Evolutionary conservation across 352 stramenopile species (phyloP).

Genomic region (Pilasporangium apinafurcum): DNA sequence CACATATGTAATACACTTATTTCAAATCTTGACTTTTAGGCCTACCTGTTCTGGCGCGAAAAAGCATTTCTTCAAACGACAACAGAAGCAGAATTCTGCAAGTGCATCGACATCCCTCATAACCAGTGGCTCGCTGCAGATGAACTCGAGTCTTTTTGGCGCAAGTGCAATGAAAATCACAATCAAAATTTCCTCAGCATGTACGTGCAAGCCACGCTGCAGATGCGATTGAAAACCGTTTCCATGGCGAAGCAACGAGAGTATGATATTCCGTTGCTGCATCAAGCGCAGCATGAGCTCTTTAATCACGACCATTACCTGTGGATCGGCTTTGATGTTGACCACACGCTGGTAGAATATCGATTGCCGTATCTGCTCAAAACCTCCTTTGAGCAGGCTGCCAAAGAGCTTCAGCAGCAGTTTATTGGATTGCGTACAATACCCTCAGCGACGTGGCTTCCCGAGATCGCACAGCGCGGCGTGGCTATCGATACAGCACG

Average conservation of each 20-base stretch:
- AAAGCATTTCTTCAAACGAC: slow-evolving; percentile 20
- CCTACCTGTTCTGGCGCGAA: slow-evolving; percentile 25
- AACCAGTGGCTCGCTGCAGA: slow-evolving; percentile 27
- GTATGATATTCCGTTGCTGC: slow-evolving; percentile 10
- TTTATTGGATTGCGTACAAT: slow-evolving; percentile 28
- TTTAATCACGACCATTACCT: slow-evolving; percentile 29
- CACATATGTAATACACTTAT: background rate
- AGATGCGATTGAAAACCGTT: slow-evolving; percentile 32
- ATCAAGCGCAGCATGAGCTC: slow-evolving; percentile 23
- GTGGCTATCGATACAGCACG: slow-evolving; percentile 31
- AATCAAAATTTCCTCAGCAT: slow-evolving; percentile 24
- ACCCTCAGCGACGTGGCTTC: slow-evolving; percentile 17
- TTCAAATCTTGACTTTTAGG: slow-evolving; percentile 4
- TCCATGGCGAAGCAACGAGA: slow-evolving; percentile 22
- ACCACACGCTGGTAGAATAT: slow-evolving; percentile 50
- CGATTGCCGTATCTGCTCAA: slow-evolving; percentile 32
- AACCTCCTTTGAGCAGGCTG: slow-evolving; percentile 29
- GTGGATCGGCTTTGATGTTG: slow-evolving; percentile 56
- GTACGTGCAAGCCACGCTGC: slow-evolving; percentile 18
- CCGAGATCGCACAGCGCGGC: slow-evolving; percentile 34
- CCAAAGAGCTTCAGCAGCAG: slow-evolving; percentile 33
- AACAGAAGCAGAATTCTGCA: slow-evolving; percentile 13
- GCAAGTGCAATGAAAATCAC: slow-evolving; percentile 24
- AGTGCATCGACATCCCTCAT: slow-evolving; percentile 16
- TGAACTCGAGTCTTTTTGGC: slow-evolving; percentile 39